Evolutionary conservation across 257 asterid genomes (phyloP), one percentile per base, ranked within the genome.

Genomic region (Ligustrum vulgare): DNA sequence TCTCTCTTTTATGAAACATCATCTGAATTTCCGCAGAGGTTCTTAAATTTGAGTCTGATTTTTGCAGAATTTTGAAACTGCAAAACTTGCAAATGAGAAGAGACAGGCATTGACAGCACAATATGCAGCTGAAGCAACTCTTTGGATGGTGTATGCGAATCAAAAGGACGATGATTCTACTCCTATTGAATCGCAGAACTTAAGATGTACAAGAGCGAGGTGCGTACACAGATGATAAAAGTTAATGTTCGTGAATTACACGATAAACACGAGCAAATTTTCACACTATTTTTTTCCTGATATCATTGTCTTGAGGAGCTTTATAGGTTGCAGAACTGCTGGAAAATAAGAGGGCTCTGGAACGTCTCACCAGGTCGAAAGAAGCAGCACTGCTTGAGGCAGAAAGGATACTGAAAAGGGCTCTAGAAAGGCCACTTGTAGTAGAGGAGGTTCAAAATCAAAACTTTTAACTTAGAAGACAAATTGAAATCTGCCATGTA

Each of bases 351-450:
- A 90, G 85, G 83, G 92, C 96, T 9, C 73, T 90, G 80, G 96
- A 91, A 60, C 85, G 98, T 33, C 93, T 85, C 43, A 87, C 88
- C 70, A 93, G 87, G 77, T 87, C 96, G 1, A 93, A 93, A 85
- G 98, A 90, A 82, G 89, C 87, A 18, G 98, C 98, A 15, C 75
- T 93, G 80, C 82, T 93, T 71, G 97, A 93, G 82, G 97, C 98
- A 1, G 97, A 93, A 82, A 73, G 84, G 77, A 90, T 89, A 75
- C 25, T 93, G 71, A 87, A 79, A 82, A 93, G 96, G 78, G 91
- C 96, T 22, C 72, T 91, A 13, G 98, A 90, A 79, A 85, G 96
- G 81, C 95, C 93, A 39, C 77, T 90, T 18, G 84, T 93, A 32
- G 97, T 93, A 1, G 97, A 93, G 69, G 97, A 90, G 80, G 88